These are phyloP conservation scores for Escovopsis sp. DNA, from an alignment of 2,329 filamentous ascomycete species.

Conservation along the genomic window DNA sequence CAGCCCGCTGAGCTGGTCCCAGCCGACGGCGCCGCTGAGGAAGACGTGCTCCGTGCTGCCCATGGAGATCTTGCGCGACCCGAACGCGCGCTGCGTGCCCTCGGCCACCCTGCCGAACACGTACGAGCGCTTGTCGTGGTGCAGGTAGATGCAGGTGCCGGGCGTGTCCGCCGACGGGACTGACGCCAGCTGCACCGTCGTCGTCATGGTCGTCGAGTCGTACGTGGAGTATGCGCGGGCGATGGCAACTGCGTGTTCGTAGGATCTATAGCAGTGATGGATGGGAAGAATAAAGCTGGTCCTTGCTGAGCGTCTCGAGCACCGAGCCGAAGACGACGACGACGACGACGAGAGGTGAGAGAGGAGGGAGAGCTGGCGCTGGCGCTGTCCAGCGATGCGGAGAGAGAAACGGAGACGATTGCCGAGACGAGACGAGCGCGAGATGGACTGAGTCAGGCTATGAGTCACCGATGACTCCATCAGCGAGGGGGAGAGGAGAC, in stretches of 20 bases:
- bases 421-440: neutral
- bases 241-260: too few species aligned
- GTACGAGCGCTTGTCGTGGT: slow-evolving; percentile 73
- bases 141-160: slow-evolving; percentile 61
- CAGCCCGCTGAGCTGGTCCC: slow-evolving; percentile 66
- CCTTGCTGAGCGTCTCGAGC: too few species aligned
- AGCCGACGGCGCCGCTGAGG: slow-evolving; percentile 61
- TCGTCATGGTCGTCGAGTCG: slow-evolving; percentile 44
- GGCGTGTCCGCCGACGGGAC: slow-evolving; percentile 80
- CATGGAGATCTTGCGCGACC: slow-evolving; percentile 51
- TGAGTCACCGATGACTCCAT: slow-evolving; percentile 18
- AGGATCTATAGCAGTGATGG: too few species aligned
- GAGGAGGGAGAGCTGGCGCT: too few species aligned
- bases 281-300: too few species aligned
- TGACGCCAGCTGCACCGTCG: slow-evolving; percentile 58
- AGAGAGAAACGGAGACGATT: too few species aligned
- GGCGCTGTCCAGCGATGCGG: too few species aligned
- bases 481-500: slow-evolving; percentile 2
- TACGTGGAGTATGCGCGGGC: too few species aligned
- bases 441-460: slow-evolving; percentile 6
- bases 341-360: neutral
- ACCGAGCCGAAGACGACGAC: neutral
- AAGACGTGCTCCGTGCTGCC: slow-evolving; percentile 63
- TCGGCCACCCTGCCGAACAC: slow-evolving; percentile 72
- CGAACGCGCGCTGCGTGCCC: slow-evolving; percentile 66